phyloP scores from a whole-genome alignment of 495 filamentous ascomycete genomes.

The Aspergillus mulundensis region DNA sequence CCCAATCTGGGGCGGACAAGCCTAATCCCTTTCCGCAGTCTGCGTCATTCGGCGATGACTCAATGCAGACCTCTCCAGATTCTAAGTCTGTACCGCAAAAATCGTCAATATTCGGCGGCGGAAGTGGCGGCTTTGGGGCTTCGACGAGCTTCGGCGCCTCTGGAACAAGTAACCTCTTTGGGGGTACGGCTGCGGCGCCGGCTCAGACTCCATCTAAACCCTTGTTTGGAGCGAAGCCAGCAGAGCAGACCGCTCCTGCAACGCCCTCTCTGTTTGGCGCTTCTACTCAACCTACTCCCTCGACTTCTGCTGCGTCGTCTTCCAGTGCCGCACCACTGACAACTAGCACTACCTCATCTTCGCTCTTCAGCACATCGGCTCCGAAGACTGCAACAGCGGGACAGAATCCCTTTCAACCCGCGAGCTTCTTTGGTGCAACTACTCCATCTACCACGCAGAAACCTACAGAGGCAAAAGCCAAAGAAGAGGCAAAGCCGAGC shows the following conservation, averaged over 20 bases:
- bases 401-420: conserved; percentile 23
- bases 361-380: conserved; percentile 21
- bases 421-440: conserved; percentile 18
- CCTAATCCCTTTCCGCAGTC: conserved; percentile 24
- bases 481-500: conserved; percentile 15
- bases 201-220: conserved; percentile 20
- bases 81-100: conserved; percentile 25
- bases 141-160: conserved; percentile 12
- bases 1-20: conserved; percentile 20
- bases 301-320: conserved; percentile 13
- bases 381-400: conserved; percentile 15
- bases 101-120: conserved; percentile 18
- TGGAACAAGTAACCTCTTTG: conserved; percentile 16
- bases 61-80: conserved; percentile 45
- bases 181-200: conserved; percentile 14
- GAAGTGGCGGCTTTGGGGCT: conserved; percentile 13
- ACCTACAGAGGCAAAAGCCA: conserved; percentile 11
- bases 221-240: conserved; percentile 20
- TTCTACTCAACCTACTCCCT: conserved; percentile 16
- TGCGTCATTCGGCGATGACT: conserved; percentile 27
- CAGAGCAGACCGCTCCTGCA: conserved; percentile 15
- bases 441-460: conserved; percentile 11
- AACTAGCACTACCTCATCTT: conserved; percentile 14
- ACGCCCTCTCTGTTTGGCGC: conserved; percentile 23
- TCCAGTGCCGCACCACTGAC: conserved; percentile 9